Conservation (phyloP, 192 early-diverging fungal genomes). For the Coemansia aciculifera region DNA sequence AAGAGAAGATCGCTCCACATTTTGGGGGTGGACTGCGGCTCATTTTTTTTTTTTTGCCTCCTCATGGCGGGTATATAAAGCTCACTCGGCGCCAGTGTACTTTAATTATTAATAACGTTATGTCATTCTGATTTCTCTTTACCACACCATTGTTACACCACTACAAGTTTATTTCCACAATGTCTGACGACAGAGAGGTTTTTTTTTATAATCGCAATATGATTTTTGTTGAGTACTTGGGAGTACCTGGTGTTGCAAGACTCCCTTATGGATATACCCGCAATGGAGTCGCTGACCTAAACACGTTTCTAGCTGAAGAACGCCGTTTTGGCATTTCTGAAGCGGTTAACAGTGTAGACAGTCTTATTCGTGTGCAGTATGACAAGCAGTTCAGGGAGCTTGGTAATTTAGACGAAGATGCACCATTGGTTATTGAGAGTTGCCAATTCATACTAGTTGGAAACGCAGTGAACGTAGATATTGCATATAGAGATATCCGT, state of each 20-base stretch:
- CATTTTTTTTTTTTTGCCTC: neutral
- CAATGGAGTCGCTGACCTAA: neutral
- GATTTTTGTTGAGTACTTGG: neutral
- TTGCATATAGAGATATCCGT: too few relatives aligned
- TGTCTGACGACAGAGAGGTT: neutral
- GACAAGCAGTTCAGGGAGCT: too few relatives aligned
- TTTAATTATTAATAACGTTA: neutral
- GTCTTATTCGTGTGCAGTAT: too few relatives aligned
- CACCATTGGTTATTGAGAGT: too few relatives aligned
- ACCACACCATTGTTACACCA: neutral
- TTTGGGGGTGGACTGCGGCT: neutral
- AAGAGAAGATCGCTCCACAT: neutral
- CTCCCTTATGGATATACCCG: neutral
- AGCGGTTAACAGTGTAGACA: too few relatives aligned
- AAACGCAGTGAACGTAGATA: too few relatives aligned
- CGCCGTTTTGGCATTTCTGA: neutral
- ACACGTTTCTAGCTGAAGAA: neutral
- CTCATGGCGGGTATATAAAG: neutral
- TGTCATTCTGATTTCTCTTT: neutral
- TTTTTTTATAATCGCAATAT: too few relatives aligned
- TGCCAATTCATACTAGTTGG: too few relatives aligned
- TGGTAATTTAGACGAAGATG: too few relatives aligned
- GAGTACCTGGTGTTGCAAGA: neutral
- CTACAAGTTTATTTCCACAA: neutral
- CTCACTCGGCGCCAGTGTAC: neutral